Percentiles rank a stretch among this genome's conserved stretches.
Conservation (phyloP, 2,329 filamentous ascomycete genomes). For the Macrophomina pseudophaseolina region DNA sequence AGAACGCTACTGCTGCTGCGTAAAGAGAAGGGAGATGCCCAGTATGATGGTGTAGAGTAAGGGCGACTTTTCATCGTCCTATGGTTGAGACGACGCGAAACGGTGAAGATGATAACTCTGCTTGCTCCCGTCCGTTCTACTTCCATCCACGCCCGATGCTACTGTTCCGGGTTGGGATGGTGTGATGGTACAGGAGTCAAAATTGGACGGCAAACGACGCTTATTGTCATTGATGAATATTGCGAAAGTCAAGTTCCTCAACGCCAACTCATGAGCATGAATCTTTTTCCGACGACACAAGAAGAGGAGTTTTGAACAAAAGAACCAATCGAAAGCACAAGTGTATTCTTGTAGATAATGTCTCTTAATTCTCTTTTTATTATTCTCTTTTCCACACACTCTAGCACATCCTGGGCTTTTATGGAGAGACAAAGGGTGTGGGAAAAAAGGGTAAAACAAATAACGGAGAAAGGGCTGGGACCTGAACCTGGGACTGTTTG, state of each 20-base stretch:
- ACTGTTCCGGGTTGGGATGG: background rate
- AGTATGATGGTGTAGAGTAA: background rate
- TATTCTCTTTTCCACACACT: background rate
- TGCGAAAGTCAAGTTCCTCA: background rate
- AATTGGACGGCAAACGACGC: background rate
- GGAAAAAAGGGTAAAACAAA: background rate
- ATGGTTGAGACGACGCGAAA: background rate
- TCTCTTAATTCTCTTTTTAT: background rate
- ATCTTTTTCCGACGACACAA: background rate
- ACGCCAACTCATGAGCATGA: background rate
- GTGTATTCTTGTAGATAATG: slow-evolving; percentile 23
- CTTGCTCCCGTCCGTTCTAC: background rate
- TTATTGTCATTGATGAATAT: background rate
- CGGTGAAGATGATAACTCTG: background rate
- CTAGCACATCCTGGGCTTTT: too few relatives aligned
- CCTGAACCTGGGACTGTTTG: background rate
- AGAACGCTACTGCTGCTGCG: background rate
- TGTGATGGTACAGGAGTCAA: too few relatives aligned
- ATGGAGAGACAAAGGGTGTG: background rate
- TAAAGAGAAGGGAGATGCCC: background rate
- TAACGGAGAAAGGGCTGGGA: slow-evolving; percentile 1
- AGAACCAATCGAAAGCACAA: background rate
- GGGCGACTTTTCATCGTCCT: background rate
- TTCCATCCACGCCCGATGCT: background rate
- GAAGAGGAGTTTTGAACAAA: background rate